Evolutionary conservation across 495 filamentous ascomycete species (phyloP), one percentile per base, ranked within the genome.

Genomic region (Xylaria venustula): DNA sequence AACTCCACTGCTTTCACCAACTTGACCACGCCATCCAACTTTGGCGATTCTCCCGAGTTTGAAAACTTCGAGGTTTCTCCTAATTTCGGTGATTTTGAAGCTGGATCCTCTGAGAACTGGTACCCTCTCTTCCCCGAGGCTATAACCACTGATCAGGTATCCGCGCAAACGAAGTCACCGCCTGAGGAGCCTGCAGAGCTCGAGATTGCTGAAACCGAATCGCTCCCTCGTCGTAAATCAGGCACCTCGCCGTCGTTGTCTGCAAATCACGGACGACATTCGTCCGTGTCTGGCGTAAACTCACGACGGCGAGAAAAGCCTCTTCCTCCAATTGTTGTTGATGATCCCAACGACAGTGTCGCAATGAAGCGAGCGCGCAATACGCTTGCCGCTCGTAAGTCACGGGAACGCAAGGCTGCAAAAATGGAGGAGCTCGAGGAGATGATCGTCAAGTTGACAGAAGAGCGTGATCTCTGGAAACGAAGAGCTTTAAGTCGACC

Each of bases 351-450:
- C 32, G 90, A 93, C 67, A 75, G 76, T 0, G 72, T 90, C 14
- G 91, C 90, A 9, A 83, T 91, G 80, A 98, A 97, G 83, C 91
- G 94, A 63, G 93, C 93, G 34, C 88, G 93, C 58, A 98, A 98
- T 75, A 98, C 94, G 14, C 81, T 93, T 75, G 94, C 94, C 46
- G 94, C 94, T 62, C 90, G 94, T 44, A 97, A 97, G 75, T 97
- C 93, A 40, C 89, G 94, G 12, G 86, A 90, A 61, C 88, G 90
- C 64, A 93, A 94, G 75, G 79, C 90, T 7, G 78, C 87, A 65
- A 85, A 86, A 52, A 80, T 90, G 55, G 82, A 87, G 8, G 81
- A 81, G 40, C 78, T 95, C 60, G 80, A 85, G 69, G 78, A 77
- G 51, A 66, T 73, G 56, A 81, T 84, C 49, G 71, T 68, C n/a